phyloP scores from a whole-genome alignment of 2,329 filamentous ascomycete genomes.

The Xylariaceae sp. region DNA sequence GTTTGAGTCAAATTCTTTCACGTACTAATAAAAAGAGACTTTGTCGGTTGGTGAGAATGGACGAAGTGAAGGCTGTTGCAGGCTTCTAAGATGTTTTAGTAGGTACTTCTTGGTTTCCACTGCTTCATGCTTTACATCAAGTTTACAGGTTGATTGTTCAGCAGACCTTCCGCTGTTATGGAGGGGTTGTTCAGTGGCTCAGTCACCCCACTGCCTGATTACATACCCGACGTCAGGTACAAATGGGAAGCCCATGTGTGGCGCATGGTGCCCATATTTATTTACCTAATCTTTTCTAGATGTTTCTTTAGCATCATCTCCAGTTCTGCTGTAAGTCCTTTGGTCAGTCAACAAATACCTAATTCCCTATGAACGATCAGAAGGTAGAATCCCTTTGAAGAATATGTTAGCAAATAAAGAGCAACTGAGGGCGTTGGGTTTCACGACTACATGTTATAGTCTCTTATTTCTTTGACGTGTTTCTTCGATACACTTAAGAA shows the following conservation, averaged over 20 bases:
- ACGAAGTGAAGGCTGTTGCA: conserved; percentile 11
- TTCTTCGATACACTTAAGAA: too few relatives aligned
- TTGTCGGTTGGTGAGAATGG: not conserved
- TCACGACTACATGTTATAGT: too few relatives aligned
- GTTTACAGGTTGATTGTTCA: not conserved
- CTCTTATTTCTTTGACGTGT: too few relatives aligned
- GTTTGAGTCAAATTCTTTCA: not conserved
- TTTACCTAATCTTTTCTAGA: not conserved
- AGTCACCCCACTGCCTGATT: too few relatives aligned
- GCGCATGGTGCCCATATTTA: not conserved
- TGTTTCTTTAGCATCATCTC: not conserved
- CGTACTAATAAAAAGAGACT: not conserved
- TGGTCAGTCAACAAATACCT: too few relatives aligned
- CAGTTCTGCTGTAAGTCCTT: too few relatives aligned
- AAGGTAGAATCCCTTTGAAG: too few relatives aligned
- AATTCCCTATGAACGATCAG: too few relatives aligned
- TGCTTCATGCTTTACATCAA: not conserved
- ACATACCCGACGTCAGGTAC: too few relatives aligned
- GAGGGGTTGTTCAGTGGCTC: not conserved
- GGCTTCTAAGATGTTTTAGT: conserved; percentile 1
- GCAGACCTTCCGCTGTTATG: not conserved
- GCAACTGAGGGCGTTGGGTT: too few relatives aligned
- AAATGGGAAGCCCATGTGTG: too few relatives aligned
- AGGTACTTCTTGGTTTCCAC: not conserved
- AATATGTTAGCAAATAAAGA: too few relatives aligned